phyloP scores from a whole-genome alignment of 2,329 filamentous ascomycete genomes.

The Arthrobotrys iridis region DNA sequence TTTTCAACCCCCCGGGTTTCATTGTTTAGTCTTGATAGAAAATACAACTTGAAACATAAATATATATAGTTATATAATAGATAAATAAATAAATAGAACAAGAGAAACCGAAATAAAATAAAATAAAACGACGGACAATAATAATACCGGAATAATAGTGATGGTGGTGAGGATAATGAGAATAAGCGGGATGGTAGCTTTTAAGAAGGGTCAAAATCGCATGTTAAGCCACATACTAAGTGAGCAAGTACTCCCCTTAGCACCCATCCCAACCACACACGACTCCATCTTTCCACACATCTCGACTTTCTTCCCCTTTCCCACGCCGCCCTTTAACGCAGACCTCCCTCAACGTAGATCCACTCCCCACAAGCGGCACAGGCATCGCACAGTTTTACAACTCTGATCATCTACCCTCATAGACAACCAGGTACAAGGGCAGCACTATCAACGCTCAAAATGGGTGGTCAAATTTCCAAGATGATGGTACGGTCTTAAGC shows the following conservation, averaged over 20 bases:
- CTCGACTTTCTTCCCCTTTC: slow-evolving; percentile 20
- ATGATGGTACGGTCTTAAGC: slow-evolving; percentile 33
- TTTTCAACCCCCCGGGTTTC: too few relatives aligned
- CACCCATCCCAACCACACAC: slow-evolving; percentile 17
- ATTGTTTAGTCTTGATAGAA: too few relatives aligned
- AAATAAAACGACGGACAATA: too few relatives aligned
- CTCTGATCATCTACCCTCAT: neutral
- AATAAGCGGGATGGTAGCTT: too few relatives aligned
- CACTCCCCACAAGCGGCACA: neutral
- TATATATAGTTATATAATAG: too few relatives aligned
- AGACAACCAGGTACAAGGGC: neutral
- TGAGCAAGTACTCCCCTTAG: slow-evolving; percentile 33
- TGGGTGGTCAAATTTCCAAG: slow-evolving; percentile 50
- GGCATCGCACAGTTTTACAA: neutral
- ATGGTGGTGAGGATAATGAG: too few relatives aligned
- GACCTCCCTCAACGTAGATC: slow-evolving; percentile 10
- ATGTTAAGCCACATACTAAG: slow-evolving; percentile 19
- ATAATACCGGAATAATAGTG: too few relatives aligned
- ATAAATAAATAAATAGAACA: too few relatives aligned
- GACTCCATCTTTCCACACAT: slow-evolving; percentile 17
- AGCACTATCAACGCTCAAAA: slow-evolving; percentile 10
- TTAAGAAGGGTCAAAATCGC: slow-evolving; percentile 17
- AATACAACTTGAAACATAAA: too few relatives aligned
- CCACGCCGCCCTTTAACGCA: neutral
- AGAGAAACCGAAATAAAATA: too few relatives aligned